Evolutionary conservation across 1,284 basidiomycete genomes (phyloP), one percentile per base, ranked within the genome.

Genomic region (Coriolopsis trogii): DNA sequence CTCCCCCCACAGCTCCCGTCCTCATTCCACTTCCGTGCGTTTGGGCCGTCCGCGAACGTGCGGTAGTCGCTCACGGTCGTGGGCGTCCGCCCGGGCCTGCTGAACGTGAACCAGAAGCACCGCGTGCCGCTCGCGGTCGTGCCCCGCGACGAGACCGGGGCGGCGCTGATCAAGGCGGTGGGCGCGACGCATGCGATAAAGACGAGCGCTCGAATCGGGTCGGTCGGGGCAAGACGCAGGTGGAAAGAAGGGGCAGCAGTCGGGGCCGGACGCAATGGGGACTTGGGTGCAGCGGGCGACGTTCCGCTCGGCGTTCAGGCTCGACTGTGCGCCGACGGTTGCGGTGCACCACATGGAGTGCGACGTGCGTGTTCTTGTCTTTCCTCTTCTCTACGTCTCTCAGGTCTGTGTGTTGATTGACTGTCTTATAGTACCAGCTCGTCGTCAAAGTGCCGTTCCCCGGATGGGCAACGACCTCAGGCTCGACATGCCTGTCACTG

Each of bases 1-100:
- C 59, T 67, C 3, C 61, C 61, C 6, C 9, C 33, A 2, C 18
- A 51, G 7, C 53, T 63, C 21, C 62, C 60, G 0, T 63, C 66
- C 0, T 66, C 66, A 6, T 65, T 58, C 53, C 34, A 58, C 20
- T 54, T 53, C 47, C 21, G 23, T 13, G 26, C 33, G 3, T 6
- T 23, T n/a, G 36, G 31, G 10, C 13, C 30, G 12, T 20, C 34
- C 16, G 56, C 44, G 5, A n/a, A 34, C 2, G 41, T 63, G 21
- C 48, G 53, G 4, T 64, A 63, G 40, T 42, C 45, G 28, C 12
- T 63, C 16, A 53, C 63, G 9, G 54, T 57, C 3, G 59, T 61
- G 28, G 61, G 59, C n/a, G 53, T 56, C 15, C 58, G 61, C 16
- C 46, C 48, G 12, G 58, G 61, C 16, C 16, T 37, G 6, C 34